Base-by-base conservation (phyloP, 2,329 filamentous ascomycete species). In the Hypoxylon sp. region DNA sequence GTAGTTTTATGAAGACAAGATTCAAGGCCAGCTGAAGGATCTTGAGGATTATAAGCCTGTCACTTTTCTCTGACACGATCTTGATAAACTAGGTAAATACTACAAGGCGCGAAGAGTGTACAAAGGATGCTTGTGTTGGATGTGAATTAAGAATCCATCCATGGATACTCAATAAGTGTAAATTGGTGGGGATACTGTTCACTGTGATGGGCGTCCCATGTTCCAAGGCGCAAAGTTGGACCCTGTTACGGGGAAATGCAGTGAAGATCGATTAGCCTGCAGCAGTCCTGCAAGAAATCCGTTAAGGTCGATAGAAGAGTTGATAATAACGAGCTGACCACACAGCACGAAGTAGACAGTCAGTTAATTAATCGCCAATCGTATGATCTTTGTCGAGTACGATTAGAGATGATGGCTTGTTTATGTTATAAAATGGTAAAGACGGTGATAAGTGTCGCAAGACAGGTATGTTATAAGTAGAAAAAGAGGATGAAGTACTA, bases 1-100 rank as follows among this genome's bases (percentile, higher is more conserved):
- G 42, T 72, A 63, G 47, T 63, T 64, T 60, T 68, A 59, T 70
- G 63, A 58, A 26, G 24, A 24, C 33, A 17, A 66, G 39, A 29
- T 39, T 37, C 48, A 55, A 53, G 24, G 53, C 26, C 50, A 46
- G 22, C 13, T 19, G 33, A 9, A 54, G 57, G 44, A 42, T 31
- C 24, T n/a, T 35, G 31, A 31, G 29, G 11, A 42, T 51, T 29
- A 19, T 5, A 47, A 19, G 26, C 19, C 10, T 54, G 19, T 33
- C 5, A 8, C 10, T 39, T 35, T 47, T 55, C 31, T 29, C 47
- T 33, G 50, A 48, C 24, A n/a, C 5, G 37, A 57, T 17, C 14
- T n/a, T 31, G 33, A 47, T 50, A 46, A 39, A 29, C 37, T 17
- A 26, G 26, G 46, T 60, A 51, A 51, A 29, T 11, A 35, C 17